Percentiles rank a stretch among this genome's conserved stretches.
These are phyloP conservation scores for Penicillium sumatraense DNA, from an alignment of 2,329 filamentous ascomycete species.

Conservation along the genomic window DNA sequence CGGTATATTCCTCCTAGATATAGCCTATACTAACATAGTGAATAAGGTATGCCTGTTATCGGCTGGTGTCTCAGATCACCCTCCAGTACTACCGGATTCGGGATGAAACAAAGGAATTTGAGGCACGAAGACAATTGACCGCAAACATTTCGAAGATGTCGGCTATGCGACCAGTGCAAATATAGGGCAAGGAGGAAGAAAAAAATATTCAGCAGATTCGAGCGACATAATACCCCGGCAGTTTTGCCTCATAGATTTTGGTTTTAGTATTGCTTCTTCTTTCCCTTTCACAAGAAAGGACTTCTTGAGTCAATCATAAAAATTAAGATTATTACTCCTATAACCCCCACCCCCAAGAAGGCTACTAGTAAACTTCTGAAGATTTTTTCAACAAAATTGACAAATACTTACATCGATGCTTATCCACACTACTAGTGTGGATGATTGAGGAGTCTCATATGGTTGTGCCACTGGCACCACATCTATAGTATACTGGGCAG, in stretches of 20 bases:
- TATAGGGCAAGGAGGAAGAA: background rate
- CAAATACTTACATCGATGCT: no score
- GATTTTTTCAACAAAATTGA: no score
- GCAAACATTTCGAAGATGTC: constrained; percentile 36
- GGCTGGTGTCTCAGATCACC: constrained; percentile 40
- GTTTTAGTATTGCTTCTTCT: background rate
- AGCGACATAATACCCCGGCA: constrained; percentile 6
- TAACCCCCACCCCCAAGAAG: no score
- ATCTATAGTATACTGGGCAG: no score
- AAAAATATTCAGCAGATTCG: background rate
- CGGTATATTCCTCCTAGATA: no score
- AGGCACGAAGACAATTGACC: constrained; percentile 42
- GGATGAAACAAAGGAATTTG: constrained; percentile 41
- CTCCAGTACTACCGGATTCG: constrained; percentile 45
- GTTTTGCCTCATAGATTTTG: constrained; percentile 1
- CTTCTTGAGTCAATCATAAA: no score
- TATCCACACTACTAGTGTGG: no score
- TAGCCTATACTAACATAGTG: constrained; percentile 1
- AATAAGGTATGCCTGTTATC: constrained; percentile 46
- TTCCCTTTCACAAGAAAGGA: no score
- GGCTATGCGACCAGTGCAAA: constrained; percentile 18
- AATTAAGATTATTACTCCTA: no score
- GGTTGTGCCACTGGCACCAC: no score
- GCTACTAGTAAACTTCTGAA: no score
- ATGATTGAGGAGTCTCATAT: no score